These are phyloP conservation scores for Coemansia sp. DNA, from an alignment of 192 early-diverging fungal genomes.

Conservation along the genomic window DNA sequence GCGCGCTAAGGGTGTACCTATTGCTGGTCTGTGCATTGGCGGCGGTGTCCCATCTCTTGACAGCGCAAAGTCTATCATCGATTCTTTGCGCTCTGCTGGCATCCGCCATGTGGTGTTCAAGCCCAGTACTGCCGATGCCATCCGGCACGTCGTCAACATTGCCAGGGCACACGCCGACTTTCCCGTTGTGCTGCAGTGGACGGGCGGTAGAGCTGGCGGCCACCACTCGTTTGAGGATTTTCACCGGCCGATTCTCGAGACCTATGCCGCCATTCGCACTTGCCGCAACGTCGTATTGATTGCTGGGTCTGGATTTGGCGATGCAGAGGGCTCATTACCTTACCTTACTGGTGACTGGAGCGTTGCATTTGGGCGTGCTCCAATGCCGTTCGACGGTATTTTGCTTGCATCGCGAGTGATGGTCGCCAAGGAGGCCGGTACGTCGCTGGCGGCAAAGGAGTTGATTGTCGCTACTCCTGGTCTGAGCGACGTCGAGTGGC, in stretches of 20 bases:
- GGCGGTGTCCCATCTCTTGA: slow-evolving; percentile 90
- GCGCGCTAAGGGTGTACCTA: slow-evolving; percentile 82
- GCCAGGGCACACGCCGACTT: slow-evolving; percentile 81
- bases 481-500: slow-evolving; percentile 79
- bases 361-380: slow-evolving; percentile 64
- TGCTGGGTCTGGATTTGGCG: too few relatives aligned
- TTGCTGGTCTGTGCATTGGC: slow-evolving; percentile 89
- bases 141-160: slow-evolving; percentile 83
- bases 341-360: too few relatives aligned
- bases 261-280: slow-evolving; percentile 68
- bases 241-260: slow-evolving; percentile 81
- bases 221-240: slow-evolving; percentile 98
- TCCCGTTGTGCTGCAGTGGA: slow-evolving; percentile 95
- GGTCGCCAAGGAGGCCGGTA: slow-evolving; percentile 44
- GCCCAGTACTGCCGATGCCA: slow-evolving; percentile 75
- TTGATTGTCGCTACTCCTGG: slow-evolving; percentile 85
- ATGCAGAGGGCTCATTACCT: too few relatives aligned
- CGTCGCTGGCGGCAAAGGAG: slow-evolving; percentile 80
- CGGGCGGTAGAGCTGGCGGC: slow-evolving; percentile 95
- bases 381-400: slow-evolving; percentile 96
- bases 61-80: slow-evolving; percentile 78
- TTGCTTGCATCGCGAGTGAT: slow-evolving; percentile 86
- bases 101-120: slow-evolving; percentile 84
- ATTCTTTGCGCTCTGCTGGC: slow-evolving; percentile 72
- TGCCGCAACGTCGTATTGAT: slow-evolving; percentile 58